Evolutionary conservation across 108 stramenopile species (phyloP), one percentile per base, ranked within the genome.

Genomic region (Cyclotella cryptica): DNA sequence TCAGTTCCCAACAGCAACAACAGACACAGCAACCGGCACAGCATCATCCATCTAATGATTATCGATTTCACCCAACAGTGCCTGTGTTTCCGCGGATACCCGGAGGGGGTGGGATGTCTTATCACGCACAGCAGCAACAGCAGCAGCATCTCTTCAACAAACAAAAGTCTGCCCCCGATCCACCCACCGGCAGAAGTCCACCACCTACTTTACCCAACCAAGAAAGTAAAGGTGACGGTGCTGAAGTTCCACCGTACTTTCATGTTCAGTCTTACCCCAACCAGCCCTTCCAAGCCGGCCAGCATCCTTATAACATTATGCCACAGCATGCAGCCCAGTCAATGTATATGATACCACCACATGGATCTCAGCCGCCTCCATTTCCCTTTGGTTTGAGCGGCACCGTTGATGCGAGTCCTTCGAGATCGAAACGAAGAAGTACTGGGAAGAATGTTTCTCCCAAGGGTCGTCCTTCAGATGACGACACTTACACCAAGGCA

Each of bases 401-500:
- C 21, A 2, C 21, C 24, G 64, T 28, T 15, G 64, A 45, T 45
- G 52, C 66, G 43, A 41, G 53, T 26, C 69, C 68, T 15, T 17
- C 57, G 18, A 40, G 35, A 29, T 67, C 44, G 41, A 53, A 54
- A 60, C 57, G 82, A 6, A 72, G 47, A 18, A 46, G 57, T 14
- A 47, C 82, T 1, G 54, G 52, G 24, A 58, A 59, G 58, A 77
- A 83, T 55, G 44, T 59, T 19, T 83, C 82, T 45, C 82, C 82
- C 27, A 72, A 62, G 28, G 76, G 67, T 27, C 58, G 47, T 27
- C 49, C 58, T n/a, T 66, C 66, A 17, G 76, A 83, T 46, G 76
- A 83, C 28, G 68, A 30, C 5, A 77, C 75, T 42, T 83, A 83
- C 61, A 63, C 71, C 49, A 65, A 67, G 39, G 55, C 76, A 14